These are phyloP conservation scores for Teunomyces stri DNA, from an alignment of 805 yeast genomes.

Conservation along the genomic window DNA sequence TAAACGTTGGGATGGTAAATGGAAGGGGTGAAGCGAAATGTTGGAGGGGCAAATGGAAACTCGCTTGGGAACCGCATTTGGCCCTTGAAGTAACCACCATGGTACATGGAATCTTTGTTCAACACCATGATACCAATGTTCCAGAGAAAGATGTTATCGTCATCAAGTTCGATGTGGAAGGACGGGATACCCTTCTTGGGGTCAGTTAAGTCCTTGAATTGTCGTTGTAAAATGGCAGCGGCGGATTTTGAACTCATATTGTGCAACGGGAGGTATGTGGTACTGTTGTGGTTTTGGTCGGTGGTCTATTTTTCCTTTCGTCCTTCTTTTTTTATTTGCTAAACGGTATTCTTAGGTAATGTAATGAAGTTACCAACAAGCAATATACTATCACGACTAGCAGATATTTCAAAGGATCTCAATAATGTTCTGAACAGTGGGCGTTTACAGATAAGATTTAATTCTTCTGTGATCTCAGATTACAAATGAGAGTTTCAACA, in stretches of 20 bases:
- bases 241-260: constrained; percentile 55
- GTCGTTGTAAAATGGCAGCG: constrained; percentile 86
- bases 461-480: constrained; percentile 3
- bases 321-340: neutral
- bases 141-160: constrained; percentile 63
- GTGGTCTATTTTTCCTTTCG: neutral
- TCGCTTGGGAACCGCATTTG: constrained; percentile 91
- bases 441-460: constrained; percentile 1
- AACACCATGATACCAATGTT: constrained; percentile 90
- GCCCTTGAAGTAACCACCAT: constrained; percentile 93
- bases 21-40: constrained; percentile 87
- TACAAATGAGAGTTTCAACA: constrained; percentile 3
- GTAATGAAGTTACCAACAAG: neutral
- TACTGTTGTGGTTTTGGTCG: neutral
- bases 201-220: constrained; percentile 88
- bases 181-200: constrained; percentile 69
- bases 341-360: neutral
- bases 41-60: constrained; percentile 91
- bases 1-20: constrained; percentile 95
- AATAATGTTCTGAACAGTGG: neutral
- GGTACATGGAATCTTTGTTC: constrained; percentile 83
- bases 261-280: neutral
- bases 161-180: constrained; percentile 63
- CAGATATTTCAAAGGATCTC: neutral
- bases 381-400: neutral